Evolutionary conservation across 2,329 filamentous ascomycete species (phyloP).

Genomic region (Diplodia seriata): DNA sequence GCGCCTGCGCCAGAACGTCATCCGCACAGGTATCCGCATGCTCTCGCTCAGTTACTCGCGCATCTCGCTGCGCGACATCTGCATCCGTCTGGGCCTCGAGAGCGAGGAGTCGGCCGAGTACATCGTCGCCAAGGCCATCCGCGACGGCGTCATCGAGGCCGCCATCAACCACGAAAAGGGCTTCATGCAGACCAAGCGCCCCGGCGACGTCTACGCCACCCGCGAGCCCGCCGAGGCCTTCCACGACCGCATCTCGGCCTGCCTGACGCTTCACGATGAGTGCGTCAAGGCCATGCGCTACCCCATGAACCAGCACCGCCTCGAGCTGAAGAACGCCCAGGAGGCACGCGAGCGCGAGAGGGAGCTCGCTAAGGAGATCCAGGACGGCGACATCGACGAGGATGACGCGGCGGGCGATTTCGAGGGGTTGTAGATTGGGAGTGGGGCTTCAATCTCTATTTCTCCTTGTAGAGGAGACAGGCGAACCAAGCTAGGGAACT

Average conservation of each 20-base stretch:
- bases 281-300: constrained; percentile 99
- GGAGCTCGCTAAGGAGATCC: constrained; percentile 98
- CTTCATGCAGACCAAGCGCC: constrained; percentile 96
- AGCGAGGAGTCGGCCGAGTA: constrained; percentile 98
- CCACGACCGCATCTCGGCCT: constrained; percentile 93
- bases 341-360: constrained; percentile 96
- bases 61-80: constrained; percentile 96
- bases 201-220: constrained; percentile 94
- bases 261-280: constrained; percentile 91
- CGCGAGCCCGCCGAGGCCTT: constrained; percentile 96
- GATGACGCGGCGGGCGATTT: constrained; percentile 96
- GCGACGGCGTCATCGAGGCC: constrained; percentile 93
- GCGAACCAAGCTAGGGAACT: background rate
- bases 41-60: constrained; percentile 98
- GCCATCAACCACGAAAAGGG: constrained; percentile 87
- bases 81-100: constrained; percentile 89
- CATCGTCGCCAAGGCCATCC: constrained; percentile 97
- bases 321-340: constrained; percentile 97
- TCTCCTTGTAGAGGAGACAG: background rate
- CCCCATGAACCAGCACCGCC: constrained; percentile 97
- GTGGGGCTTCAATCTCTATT: too few species aligned
- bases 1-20: constrained; percentile 95
- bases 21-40: constrained; percentile 99
- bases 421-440: constrained; percentile 78
- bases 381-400: constrained; percentile 95